Percentiles rank a stretch among this genome's conserved stretches.
Evolutionary conservation across 306 rosid genomes (phyloP).

Genomic region (Castanospermum australe): DNA sequence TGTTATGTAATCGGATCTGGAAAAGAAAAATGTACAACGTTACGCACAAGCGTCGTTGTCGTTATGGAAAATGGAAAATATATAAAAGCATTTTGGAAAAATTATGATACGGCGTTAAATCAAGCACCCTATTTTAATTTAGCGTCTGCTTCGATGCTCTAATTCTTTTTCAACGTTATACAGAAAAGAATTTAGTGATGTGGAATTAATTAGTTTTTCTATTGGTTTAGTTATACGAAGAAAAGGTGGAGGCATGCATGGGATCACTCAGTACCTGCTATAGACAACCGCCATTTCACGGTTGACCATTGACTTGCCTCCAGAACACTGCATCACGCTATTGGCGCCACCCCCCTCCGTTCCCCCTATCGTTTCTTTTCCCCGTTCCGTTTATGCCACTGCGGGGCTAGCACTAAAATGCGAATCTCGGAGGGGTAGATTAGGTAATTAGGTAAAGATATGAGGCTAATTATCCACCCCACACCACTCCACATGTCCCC

Average conservation of each 20-base stretch:
- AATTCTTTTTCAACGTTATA: too few species aligned
- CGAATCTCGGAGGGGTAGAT: neutral
- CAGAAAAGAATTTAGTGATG: too few species aligned
- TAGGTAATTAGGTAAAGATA: neutral
- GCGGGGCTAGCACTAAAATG: neutral
- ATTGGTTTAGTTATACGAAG: neutral
- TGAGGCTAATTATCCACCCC: slow-evolving; percentile 24
- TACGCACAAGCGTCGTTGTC: too few species aligned
- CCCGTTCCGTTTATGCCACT: slow-evolving; percentile 55
- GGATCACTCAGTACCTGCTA: neutral
- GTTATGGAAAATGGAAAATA: too few species aligned
- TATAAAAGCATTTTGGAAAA: too few species aligned
- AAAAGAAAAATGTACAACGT: too few species aligned
- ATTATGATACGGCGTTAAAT: too few species aligned
- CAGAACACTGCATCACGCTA: neutral
- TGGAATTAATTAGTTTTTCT: neutral
- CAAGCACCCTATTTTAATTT: too few species aligned
- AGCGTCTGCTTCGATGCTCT: too few species aligned
- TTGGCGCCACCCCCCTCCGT: slow-evolving; percentile 23
- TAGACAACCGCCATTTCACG: neutral
- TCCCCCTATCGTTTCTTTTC: neutral
- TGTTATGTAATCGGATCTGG: too few species aligned
- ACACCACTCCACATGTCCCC: slow-evolving; percentile 4
- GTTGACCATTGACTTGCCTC: slow-evolving; percentile 43
- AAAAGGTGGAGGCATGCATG: neutral